Conservation (phyloP, 495 filamentous ascomycete species). For the Copromyces sp. region DNA sequence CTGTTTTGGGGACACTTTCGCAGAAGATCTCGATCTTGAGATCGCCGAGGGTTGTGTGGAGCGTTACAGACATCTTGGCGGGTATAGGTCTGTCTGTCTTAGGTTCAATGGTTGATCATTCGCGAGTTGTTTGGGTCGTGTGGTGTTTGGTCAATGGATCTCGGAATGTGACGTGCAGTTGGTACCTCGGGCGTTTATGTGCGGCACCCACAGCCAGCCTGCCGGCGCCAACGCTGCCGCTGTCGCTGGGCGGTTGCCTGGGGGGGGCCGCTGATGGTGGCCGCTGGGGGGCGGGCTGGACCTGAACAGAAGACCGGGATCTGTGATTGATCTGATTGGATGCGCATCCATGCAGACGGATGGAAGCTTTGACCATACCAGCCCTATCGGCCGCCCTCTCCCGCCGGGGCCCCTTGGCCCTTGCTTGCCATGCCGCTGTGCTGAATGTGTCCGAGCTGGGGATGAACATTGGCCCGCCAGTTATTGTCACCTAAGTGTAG, state of each 20-base stretch:
- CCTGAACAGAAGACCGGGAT: background rate
- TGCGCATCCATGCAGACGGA: background rate
- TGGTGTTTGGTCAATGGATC: background rate
- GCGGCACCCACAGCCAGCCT: background rate
- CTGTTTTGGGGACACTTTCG: constrained; percentile 84
- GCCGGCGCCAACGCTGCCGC: background rate
- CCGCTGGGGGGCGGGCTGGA: background rate
- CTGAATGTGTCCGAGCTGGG: background rate
- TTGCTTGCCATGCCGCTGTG: background rate
- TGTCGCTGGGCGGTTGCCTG: background rate
- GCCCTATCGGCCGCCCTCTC: background rate
- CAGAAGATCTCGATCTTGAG: constrained; percentile 96
- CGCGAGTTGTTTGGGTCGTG: background rate
- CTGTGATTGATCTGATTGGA: background rate
- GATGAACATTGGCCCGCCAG: background rate
- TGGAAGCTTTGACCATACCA: background rate
- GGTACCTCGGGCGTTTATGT: background rate
- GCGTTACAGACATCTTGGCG: constrained; percentile 50
- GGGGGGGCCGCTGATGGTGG: background rate
- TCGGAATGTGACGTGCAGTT: background rate
- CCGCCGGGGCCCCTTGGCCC: background rate
- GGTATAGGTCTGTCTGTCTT: background rate
- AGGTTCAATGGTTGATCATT: background rate
- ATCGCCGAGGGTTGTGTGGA: constrained; percentile 84
- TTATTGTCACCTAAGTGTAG: background rate